A percentile compares a stretch with the other conserved stretches of the same genome.
Evolutionary conservation across 2,329 filamentous ascomycete species (phyloP).

Genomic region (Calonectria fujianensis): DNA sequence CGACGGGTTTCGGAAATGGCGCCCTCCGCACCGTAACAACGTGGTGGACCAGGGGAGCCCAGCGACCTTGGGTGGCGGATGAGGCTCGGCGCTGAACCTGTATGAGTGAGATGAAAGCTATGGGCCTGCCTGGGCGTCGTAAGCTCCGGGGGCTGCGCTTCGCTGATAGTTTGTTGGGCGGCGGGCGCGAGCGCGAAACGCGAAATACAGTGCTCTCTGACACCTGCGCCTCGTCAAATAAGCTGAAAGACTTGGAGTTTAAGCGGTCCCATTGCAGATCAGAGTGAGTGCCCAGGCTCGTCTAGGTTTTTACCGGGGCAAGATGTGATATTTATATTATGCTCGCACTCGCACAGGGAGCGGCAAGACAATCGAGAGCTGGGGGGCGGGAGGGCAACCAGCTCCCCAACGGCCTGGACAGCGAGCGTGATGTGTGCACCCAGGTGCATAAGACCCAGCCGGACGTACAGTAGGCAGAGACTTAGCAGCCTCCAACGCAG

Average conservation of each 20-base stretch:
- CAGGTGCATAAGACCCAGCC: conserved; percentile 10
- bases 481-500: conserved; percentile 6
- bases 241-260: conserved; percentile 31
- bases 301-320: conserved; percentile 23
- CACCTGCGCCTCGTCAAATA: conserved; percentile 38
- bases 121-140: conserved; percentile 32
- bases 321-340: conserved; percentile 40
- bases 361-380: conserved; percentile 14
- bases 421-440: conserved; percentile 4
- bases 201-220: conserved; percentile 28
- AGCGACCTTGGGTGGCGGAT: conserved; percentile 36
- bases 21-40: conserved; percentile 10
- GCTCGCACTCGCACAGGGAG: conserved; percentile 10
- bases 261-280: conserved; percentile 23
- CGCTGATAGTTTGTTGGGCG: conserved; percentile 34
- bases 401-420: conserved; percentile 42
- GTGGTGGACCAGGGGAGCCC: conserved; percentile 35
- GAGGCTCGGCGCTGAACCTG: conserved; percentile 39
- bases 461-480: conserved; percentile 23
- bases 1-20: conserved; percentile 34
- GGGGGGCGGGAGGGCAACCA: conserved; percentile 17
- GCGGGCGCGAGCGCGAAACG: conserved; percentile 34
- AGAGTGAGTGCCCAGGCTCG: not conserved
- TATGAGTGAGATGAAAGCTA: conserved; percentile 22
- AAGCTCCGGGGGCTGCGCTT: conserved; percentile 36